Percentiles rank a stretch among this genome's conserved stretches.
Evolutionary conservation across 2,329 filamentous ascomycete species (phyloP).

Genomic region (Teratosphaeria destructans): DNA sequence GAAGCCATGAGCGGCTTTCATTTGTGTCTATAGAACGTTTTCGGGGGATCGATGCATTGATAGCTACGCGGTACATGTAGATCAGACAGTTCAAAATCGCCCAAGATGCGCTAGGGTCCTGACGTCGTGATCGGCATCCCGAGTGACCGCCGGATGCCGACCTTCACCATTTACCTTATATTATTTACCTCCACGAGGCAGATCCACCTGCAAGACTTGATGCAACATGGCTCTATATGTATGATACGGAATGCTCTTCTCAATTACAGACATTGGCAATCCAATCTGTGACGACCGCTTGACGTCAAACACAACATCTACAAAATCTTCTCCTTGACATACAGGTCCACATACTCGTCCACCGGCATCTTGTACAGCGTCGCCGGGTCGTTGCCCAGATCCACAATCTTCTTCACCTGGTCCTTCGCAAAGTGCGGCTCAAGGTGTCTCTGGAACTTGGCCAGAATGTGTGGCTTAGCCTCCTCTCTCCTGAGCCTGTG

Average conservation of each 20-base stretch:
- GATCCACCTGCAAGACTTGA: too few species aligned
- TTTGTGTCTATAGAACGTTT: conserved; percentile 2
- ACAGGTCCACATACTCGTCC: conserved; percentile 89
- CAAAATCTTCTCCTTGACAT: conserved; percentile 43
- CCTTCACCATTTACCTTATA: too few species aligned
- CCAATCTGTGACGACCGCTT: too few species aligned
- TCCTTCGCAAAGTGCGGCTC: conserved; percentile 68
- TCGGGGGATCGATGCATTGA: neutral
- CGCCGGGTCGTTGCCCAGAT: conserved; percentile 64
- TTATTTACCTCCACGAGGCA: too few species aligned
- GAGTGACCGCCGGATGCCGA: neutral
- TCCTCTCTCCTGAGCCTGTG: conserved; percentile 86
- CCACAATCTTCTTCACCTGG: conserved; percentile 71
- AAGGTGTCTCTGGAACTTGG: conserved; percentile 91
- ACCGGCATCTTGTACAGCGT: conserved; percentile 71
- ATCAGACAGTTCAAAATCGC: neutral
- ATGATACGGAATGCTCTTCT: too few species aligned
- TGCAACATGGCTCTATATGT: too few species aligned
- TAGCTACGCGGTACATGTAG: neutral
- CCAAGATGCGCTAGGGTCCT: neutral
- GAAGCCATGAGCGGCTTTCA: conserved; percentile 18
- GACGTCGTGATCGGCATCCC: neutral
- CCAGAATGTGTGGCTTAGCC: conserved; percentile 92
- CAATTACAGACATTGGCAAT: too few species aligned
- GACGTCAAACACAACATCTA: neutral